Base-by-base conservation (phyloP, 1,284 basidiomycete genomes). In the Tylopilus orsonianus region DNA sequence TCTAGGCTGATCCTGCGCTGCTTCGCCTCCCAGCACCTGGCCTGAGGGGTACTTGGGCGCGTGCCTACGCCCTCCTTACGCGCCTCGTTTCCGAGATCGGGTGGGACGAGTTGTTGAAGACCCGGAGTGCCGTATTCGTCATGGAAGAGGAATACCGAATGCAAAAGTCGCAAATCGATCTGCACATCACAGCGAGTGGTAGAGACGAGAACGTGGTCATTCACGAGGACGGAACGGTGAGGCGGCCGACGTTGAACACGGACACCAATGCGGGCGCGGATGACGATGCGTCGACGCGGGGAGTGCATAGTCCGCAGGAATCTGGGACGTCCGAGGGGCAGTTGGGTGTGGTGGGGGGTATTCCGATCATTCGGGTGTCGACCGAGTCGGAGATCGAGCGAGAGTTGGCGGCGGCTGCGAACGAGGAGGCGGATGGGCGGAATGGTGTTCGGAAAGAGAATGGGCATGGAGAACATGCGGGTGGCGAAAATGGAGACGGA, bases 111-210 rank as follows among this genome's bases (percentile, higher is more conserved):
- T 79, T 99, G 13, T 79, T 99, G 49, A 93, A 93, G 73, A 90
- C 90, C 24, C 85, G 96, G 76, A 94, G 90, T 67, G 74, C 78
- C 40, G 96, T 99, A 9, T 99, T 99, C 70, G 97, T 99, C 32
- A 99, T 99, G 96, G 96, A 99, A 69, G 96, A 99, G 67, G 96
- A 99, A 69, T 99, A 99, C 67, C 79, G 97, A 24, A 88, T 81
- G 83, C 85, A 90, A 69, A 90, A 89, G 61, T 83, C 83, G 4
- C 80, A 86, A n/a, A 68, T 60, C 2, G 83, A 88, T 32, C 68
- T 80, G 24, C 74, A 73, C 34, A 62, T 69, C 40, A 30, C 29
- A 14, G 13, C 14, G 52, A 22, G 52, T 34, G 44, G 53, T 7
- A 56, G 57, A 5, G 55, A 56, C 12, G 54, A 50, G 9, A 59